phyloP scores from a whole-genome alignment of 768 basidiomycete species.

The Kwoniella heveanensis region DNA sequence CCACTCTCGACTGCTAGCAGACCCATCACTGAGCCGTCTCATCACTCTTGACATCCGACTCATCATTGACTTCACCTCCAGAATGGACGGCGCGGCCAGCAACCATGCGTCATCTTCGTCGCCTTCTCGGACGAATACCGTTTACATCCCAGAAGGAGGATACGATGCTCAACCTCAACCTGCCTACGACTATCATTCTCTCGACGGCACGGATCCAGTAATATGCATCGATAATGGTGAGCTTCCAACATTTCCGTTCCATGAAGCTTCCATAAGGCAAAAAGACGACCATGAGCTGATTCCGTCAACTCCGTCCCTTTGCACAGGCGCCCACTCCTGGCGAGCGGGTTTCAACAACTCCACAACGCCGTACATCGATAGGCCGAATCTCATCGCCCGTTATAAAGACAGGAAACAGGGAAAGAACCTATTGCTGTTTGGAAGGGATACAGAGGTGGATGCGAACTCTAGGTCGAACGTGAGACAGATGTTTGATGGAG shows the following conservation, averaged over 20 bases:
- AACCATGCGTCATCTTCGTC: slow-evolving; percentile 30
- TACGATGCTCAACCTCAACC: slow-evolving; percentile 30
- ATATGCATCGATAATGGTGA: slow-evolving; percentile 53
- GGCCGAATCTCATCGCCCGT: slow-evolving; percentile 73
- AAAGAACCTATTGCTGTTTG: slow-evolving; percentile 80
- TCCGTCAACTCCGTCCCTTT: not conserved
- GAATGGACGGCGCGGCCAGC: slow-evolving; percentile 8
- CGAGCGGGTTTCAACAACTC: slow-evolving; percentile 80
- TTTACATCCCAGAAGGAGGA: slow-evolving; percentile 35
- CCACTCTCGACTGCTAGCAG: not conserved
- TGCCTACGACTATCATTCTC: slow-evolving; percentile 32
- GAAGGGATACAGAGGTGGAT: slow-evolving; percentile 82
- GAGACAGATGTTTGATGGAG: slow-evolving; percentile 88
- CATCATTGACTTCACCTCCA: too few relatives aligned
- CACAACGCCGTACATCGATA: slow-evolving; percentile 63
- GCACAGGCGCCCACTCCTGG: slow-evolving; percentile 67
- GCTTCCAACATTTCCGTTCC: not conserved
- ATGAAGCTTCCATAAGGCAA: not conserved
- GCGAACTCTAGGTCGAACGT: slow-evolving; percentile 76
- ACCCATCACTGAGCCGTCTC: not conserved
- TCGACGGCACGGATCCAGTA: slow-evolving; percentile 32
- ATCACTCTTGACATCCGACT: too few relatives aligned
- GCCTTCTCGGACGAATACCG: slow-evolving; percentile 15
- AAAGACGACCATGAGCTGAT: not conserved
- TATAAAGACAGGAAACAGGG: slow-evolving; percentile 88